A percentile compares a stretch with the other conserved stretches of the same genome.
Conservation (phyloP, 2,329 filamentous ascomycete species). For the Fusarium sp. region DNA sequence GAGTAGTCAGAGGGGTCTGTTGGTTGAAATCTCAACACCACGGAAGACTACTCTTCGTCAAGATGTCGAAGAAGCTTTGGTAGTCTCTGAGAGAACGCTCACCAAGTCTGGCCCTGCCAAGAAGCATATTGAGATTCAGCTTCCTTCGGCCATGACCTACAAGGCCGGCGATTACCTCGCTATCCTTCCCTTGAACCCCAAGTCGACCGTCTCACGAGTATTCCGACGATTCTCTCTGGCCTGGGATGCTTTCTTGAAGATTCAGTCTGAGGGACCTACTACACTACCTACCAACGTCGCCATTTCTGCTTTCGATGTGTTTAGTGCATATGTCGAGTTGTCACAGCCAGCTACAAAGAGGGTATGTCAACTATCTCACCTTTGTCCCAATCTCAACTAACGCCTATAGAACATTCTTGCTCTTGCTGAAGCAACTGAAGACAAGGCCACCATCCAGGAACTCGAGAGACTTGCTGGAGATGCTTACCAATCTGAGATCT, state of each 20-base stretch:
- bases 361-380: conserved; percentile 51
- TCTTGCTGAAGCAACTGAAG: conserved; percentile 62
- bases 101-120: conserved; percentile 58
- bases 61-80: conserved; percentile 43
- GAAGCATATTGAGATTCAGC: conserved; percentile 73
- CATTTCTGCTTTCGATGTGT: conserved; percentile 71
- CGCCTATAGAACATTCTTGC: conserved; percentile 52
- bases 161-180: conserved; percentile 82
- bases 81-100: conserved; percentile 39
- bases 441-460: conserved; percentile 57
- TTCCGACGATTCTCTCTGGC: conserved; percentile 75
- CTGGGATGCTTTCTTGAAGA: conserved; percentile 75
- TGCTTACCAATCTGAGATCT: conserved; percentile 61
- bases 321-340: conserved; percentile 79
- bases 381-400: conserved; percentile 15
- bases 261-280: conserved; percentile 64
- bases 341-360: conserved; percentile 78
- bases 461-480: conserved; percentile 63
- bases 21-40: conserved; percentile 41
- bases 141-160: conserved; percentile 76
- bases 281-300: conserved; percentile 67
- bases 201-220: conserved; percentile 70
- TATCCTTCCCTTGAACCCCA: conserved; percentile 77
- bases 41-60: conserved; percentile 44
- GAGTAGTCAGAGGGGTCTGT: conserved; percentile 27